Conservation (phyloP, 2,329 filamentous ascomycete species). For the Xylariales sp. region DNA sequence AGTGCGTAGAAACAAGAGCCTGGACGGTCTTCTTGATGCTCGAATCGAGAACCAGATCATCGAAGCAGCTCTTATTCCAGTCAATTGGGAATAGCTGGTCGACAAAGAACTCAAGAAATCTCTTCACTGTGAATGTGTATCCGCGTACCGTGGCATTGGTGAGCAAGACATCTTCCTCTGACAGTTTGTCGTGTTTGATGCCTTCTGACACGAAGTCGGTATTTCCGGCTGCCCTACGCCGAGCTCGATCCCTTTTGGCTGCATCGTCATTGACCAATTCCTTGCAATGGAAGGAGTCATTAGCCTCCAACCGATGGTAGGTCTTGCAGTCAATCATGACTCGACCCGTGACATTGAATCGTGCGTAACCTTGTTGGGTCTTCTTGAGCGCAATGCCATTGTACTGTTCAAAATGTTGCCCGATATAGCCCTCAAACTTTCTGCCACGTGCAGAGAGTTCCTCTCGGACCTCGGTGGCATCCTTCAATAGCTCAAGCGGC, state of each 20-base stretch:
- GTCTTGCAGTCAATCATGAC: conserved; percentile 33
- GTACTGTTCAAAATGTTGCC: conserved; percentile 30
- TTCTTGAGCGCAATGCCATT: conserved; percentile 22
- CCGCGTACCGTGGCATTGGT: conserved; percentile 24
- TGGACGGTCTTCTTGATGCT: conserved; percentile 16
- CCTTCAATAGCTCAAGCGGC: conserved; percentile 25
- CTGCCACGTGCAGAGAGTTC: conserved; percentile 26
- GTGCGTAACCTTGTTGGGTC: conserved; percentile 13
- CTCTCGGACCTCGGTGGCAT: conserved; percentile 14
- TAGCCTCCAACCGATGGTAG: conserved; percentile 24
- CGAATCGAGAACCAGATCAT: conserved; percentile 16
- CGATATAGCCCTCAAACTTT: conserved; percentile 27
- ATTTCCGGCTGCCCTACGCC: conserved; percentile 12
- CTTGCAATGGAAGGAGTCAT: conserved; percentile 19
- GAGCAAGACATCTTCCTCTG: conserved; percentile 23
- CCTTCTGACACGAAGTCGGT: conserved; percentile 19
- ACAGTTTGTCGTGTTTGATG: conserved; percentile 16
- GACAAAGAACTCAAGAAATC: conserved; percentile 25
- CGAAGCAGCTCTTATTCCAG: conserved; percentile 17
- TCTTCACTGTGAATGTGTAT: conserved; percentile 26
- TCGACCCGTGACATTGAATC: conserved; percentile 25
- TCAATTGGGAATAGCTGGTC: conserved; percentile 11
- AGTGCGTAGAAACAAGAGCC: conserved; percentile 16
- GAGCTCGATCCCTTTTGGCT: conserved; percentile 13
- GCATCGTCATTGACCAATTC: conserved; percentile 13